Evolutionary conservation across 1,139 yeast genomes (phyloP).

Genomic region (Debaryomyces robertsiae): DNA sequence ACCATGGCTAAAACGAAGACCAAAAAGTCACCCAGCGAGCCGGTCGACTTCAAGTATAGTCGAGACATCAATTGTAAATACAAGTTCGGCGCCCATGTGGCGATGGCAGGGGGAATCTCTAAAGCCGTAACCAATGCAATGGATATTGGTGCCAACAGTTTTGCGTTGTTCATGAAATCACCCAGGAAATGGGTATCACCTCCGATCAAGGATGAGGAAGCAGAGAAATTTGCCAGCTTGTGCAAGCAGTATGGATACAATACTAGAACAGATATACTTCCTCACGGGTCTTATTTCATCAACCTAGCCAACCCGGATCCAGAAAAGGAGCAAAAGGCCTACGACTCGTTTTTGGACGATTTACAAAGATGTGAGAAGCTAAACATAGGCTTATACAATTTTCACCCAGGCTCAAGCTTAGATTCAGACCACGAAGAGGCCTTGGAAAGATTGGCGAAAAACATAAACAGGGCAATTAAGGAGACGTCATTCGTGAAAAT

Average conservation of each 20-base stretch:
- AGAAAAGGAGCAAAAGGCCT: constrained; percentile 76
- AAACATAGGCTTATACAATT: constrained; percentile 82
- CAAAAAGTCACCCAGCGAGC: constrained; percentile 13
- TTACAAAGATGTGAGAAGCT: constrained; percentile 81
- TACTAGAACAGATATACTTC: constrained; percentile 76
- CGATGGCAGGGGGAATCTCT: constrained; percentile 71
- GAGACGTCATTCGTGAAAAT: constrained; percentile 80
- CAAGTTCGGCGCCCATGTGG: constrained; percentile 85
- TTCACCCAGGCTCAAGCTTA: constrained; percentile 93
- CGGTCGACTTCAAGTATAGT: constrained; percentile 23
- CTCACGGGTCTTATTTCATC: constrained; percentile 93
- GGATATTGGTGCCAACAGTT: constrained; percentile 78
- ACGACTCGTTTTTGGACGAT: constrained; percentile 83
- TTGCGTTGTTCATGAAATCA: constrained; percentile 87
- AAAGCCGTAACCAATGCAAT: constrained; percentile 76
- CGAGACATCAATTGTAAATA: constrained; percentile 25
- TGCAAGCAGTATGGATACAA: constrained; percentile 69
- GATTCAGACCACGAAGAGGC: constrained; percentile 71
- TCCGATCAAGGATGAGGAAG: constrained; percentile 66
- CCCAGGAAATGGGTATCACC: constrained; percentile 94
- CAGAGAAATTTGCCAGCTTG: constrained; percentile 58
- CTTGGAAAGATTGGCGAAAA: constrained; percentile 66
- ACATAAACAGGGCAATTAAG: constrained; percentile 74
- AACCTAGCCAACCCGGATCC: constrained; percentile 88
- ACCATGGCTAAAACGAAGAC: constrained; percentile 12